Evolutionary conservation across 140 eudicot genomes (phyloP), one percentile per base, ranked within the genome.

Genomic region (Anethum foeniculum): DNA sequence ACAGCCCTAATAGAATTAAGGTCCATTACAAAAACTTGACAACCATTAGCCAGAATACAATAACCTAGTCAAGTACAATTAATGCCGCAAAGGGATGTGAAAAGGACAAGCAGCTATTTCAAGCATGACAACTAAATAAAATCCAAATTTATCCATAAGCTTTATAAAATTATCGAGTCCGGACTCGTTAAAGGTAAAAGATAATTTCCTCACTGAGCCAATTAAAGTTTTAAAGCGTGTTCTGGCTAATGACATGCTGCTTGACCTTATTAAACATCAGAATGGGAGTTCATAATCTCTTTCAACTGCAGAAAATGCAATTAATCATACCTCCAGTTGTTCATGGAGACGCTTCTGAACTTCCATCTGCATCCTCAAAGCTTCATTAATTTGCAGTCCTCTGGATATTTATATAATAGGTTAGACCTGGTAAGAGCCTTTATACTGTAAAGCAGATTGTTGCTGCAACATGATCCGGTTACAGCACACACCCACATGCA

Each of bases 261-360:
- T 21, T 56, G 64, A 58, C 30, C 32, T 10, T 32, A 32, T 28
- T 7, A 11, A 75, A 43, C 34, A 46, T 15, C 60, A 47, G 58
- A 75, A 75, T 47, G 11, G 60, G 16, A 9, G 39, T 23, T 30
- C 9, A 74, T 23, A 28, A 4, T 43, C 38, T n/a, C 58, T 46
- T 74, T 44, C 38, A 75, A 51, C 23, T 14, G 44, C 7, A 8
- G 28, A 25, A 18, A 67, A 7, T 46, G 62, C 25, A 75, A 14
- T 85, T 52, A 43, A 47, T 39, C 82, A 79, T 34, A 88, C 91
- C 88, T 88, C 91, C 65, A 88, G 84, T 79, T 88, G 91, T 65
- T 88, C 91, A 77, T 88, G 91, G 54, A 88, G 83, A 46, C 91
- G 86, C 83, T 88, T 88, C 67, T 88, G 91, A 76, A 88, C 91